Evolutionary conservation across 2,329 filamentous ascomycete species (phyloP).

Genomic region (Penicillium thymicola): DNA sequence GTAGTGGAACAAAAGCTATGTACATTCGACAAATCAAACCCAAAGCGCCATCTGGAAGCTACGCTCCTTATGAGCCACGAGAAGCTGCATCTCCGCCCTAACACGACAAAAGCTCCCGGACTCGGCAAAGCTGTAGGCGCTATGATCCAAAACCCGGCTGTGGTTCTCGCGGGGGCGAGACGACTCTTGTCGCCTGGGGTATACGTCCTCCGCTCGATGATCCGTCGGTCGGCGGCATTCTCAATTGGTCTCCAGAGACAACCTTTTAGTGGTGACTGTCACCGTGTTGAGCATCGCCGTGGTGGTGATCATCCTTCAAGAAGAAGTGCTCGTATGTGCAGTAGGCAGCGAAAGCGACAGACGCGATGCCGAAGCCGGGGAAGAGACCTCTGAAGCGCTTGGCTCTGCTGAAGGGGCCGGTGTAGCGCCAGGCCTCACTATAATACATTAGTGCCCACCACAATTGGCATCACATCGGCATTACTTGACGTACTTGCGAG

Average conservation of each 20-base stretch:
- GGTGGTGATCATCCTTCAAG: constrained; percentile 65
- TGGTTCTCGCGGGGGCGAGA: constrained; percentile 14
- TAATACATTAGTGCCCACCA: constrained; percentile 18
- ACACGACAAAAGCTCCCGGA: constrained; percentile 14
- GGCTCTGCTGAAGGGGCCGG: constrained; percentile 78
- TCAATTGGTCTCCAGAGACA: constrained; percentile 7
- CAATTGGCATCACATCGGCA: not conserved
- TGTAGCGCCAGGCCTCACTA: constrained; percentile 95
- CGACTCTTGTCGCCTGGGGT: constrained; percentile 21
- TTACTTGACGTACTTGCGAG: constrained; percentile 52
- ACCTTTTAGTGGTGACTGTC: constrained; percentile 56
- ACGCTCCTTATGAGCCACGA: constrained; percentile 4
- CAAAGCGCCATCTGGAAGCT: constrained; percentile 28
- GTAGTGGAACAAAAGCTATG: constrained; percentile 35
- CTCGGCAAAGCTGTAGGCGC: constrained; percentile 6
- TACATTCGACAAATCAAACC: constrained; percentile 36
- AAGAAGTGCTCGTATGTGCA: constrained; percentile 88
- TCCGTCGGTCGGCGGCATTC: constrained; percentile 14
- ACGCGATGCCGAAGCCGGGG: constrained; percentile 88
- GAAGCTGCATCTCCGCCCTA: constrained; percentile 8
- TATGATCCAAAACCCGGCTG: constrained; percentile 8
- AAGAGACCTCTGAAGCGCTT: constrained; percentile 86
- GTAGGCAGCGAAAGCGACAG: constrained; percentile 86
- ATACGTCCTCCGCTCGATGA: constrained; percentile 22
- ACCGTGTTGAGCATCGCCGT: constrained; percentile 44